Conservation (phyloP, 768 basidiomycete species). For the Epithele typhae region DNA sequence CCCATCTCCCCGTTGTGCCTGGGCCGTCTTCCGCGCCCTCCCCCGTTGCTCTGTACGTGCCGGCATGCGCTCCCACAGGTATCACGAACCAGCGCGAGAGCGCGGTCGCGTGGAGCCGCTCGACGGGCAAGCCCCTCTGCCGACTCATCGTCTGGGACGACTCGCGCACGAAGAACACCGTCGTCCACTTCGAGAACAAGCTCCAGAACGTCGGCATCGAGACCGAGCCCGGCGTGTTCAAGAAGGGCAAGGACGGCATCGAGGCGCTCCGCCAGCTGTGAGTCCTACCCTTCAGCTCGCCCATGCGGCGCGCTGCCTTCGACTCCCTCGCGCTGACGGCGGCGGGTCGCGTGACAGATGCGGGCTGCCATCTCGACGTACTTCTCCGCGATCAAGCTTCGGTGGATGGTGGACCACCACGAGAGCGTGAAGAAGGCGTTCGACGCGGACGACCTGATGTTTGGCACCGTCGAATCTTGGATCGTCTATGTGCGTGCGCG, state of each 20-base stretch:
- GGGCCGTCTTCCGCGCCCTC: slow-evolving; percentile 7
- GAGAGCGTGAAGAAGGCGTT: slow-evolving; percentile 74
- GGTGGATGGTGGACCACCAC: slow-evolving; percentile 94
- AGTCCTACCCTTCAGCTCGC: slow-evolving; percentile 23
- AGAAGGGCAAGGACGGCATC: slow-evolving; percentile 66
- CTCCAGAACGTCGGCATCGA: slow-evolving; percentile 74
- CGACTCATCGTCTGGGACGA: slow-evolving; percentile 96
- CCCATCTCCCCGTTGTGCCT: neutral
- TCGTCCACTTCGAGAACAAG: slow-evolving; percentile 74
- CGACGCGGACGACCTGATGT: slow-evolving; percentile 73
- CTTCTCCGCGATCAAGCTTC: slow-evolving; percentile 94
- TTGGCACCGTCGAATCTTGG: slow-evolving; percentile 98
- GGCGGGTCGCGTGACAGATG: slow-evolving; percentile 46
- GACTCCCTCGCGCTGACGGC: slow-evolving; percentile 4
- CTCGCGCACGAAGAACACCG: slow-evolving; percentile 81
- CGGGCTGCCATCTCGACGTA: slow-evolving; percentile 94
- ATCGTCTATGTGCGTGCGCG: slow-evolving; percentile 67
- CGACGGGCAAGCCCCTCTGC: slow-evolving; percentile 85
- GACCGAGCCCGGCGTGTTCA: slow-evolving; percentile 57
- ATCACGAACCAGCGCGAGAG: slow-evolving; percentile 99
- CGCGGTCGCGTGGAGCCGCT: slow-evolving; percentile 87
- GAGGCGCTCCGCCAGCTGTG: slow-evolving; percentile 66
- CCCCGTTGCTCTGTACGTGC: slow-evolving; percentile 20
- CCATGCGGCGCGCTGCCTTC: no score
- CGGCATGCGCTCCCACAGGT: slow-evolving; percentile 39